Evolutionary conservation across 2,329 filamentous ascomycete species (phyloP).

Genomic region (Venturia aucupariae): DNA sequence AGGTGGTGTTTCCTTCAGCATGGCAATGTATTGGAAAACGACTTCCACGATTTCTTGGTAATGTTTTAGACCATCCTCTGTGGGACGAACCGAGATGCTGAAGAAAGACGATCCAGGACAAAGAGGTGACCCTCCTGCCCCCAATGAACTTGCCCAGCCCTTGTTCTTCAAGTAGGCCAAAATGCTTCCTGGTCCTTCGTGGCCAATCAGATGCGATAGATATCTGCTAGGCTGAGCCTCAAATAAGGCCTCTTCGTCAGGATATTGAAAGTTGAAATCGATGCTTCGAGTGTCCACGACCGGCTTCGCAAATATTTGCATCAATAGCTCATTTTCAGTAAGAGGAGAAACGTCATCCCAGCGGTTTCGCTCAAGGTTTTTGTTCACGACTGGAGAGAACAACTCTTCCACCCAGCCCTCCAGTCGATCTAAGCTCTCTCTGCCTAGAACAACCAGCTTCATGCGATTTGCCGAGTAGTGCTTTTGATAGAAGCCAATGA

Average conservation of each 20-base stretch:
- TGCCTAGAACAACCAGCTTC: constrained; percentile 81
- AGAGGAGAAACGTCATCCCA: constrained; percentile 57
- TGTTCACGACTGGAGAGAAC: constrained; percentile 74
- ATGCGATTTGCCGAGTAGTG: constrained; percentile 91
- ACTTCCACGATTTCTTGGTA: constrained; percentile 75
- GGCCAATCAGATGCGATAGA: constrained; percentile 79
- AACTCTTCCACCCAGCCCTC: constrained; percentile 77
- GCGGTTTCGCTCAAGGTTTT: constrained; percentile 59
- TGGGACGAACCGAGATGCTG: constrained; percentile 68
- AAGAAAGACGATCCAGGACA: constrained; percentile 78
- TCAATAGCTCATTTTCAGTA: constrained; percentile 50
- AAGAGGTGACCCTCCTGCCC: constrained; percentile 64
- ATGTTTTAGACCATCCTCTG: constrained; percentile 72
- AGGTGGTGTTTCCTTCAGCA: constrained; percentile 70
- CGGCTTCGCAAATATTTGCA: constrained; percentile 78
- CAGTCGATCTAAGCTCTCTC: constrained; percentile 71
- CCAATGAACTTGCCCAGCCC: constrained; percentile 79
- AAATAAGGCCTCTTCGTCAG: constrained; percentile 72
- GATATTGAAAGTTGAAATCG: constrained; percentile 73
- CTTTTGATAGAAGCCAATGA: constrained; percentile 82
- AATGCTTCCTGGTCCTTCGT: constrained; percentile 87
- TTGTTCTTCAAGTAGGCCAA: constrained; percentile 83
- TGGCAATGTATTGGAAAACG: constrained; percentile 83
- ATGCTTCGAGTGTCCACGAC: constrained; percentile 80
- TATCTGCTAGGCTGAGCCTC: constrained; percentile 78